A percentile compares a stretch with the other conserved stretches of the same genome.
Conservation (phyloP, 495 filamentous ascomycete genomes). For the Sporormia fimetaria region DNA sequence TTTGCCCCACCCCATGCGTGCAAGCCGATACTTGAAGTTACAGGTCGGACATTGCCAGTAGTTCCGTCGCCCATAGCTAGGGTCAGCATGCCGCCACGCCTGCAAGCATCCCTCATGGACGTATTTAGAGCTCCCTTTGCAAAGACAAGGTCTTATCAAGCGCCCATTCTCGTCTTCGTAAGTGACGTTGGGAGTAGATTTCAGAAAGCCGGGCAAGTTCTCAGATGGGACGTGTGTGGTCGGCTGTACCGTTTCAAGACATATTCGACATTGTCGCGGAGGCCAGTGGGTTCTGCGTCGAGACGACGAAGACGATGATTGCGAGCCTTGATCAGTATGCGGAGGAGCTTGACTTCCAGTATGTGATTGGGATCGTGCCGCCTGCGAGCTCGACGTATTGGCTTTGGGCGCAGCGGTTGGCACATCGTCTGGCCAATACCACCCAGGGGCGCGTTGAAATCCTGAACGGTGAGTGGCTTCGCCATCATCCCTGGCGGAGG, state of each 20-base stretch:
- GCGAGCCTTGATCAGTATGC: slow-evolving; percentile 25
- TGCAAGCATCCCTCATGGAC: slow-evolving; percentile 92
- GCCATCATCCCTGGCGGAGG: too few species aligned
- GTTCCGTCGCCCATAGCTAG: slow-evolving; percentile 51
- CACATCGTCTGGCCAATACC: slow-evolving; percentile 32
- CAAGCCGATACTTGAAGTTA: slow-evolving; percentile 69
- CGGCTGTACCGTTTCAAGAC: slow-evolving; percentile 71
- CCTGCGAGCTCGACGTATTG: background rate
- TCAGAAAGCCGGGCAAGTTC: slow-evolving; percentile 50
- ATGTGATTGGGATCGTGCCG: slow-evolving; percentile 2
- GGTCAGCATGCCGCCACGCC: slow-evolving; percentile 69
- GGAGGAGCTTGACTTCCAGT: slow-evolving; percentile 17
- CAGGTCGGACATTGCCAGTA: slow-evolving; percentile 89
- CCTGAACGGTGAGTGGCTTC: too few species aligned
- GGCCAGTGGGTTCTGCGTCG: slow-evolving; percentile 40
- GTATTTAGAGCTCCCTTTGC: slow-evolving; percentile 84
- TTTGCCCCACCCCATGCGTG: slow-evolving; percentile 62
- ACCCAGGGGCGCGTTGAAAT: slow-evolving; percentile 28
- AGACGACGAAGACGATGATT: too few species aligned
- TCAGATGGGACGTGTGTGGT: slow-evolving; percentile 57
- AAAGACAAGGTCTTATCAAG: slow-evolving; percentile 83
- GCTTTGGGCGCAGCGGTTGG: slow-evolving; percentile 7
- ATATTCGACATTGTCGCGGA: slow-evolving; percentile 79
- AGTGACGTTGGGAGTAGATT: slow-evolving; percentile 48
- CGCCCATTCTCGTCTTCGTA: slow-evolving; percentile 73